A percentile compares a stretch with the other conserved stretches of the same genome.
Conservation (phyloP, 352 stramenopile species). For the Globisporangium splendens region DNA sequence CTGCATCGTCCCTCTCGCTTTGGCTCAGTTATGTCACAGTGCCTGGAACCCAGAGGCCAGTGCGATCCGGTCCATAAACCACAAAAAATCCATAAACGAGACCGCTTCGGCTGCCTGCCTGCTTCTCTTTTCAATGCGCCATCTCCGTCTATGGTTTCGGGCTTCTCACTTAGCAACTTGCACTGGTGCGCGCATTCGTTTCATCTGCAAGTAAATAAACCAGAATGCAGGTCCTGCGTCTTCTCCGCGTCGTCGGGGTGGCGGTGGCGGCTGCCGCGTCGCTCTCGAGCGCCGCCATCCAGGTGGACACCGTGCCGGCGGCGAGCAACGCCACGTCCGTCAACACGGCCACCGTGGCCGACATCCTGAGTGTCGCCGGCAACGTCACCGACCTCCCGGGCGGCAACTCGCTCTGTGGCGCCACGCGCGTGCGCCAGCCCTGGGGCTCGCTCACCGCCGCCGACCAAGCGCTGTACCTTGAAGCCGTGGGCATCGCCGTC, state of each 20-base stretch:
- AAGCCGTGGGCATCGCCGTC: slow-evolving; percentile 39
- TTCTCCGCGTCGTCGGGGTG: slow-evolving; percentile 11
- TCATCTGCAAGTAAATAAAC: not conserved
- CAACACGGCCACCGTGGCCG: slow-evolving; percentile 18
- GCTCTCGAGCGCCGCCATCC: slow-evolving; percentile 2
- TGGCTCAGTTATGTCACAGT: no score
- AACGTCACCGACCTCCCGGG: slow-evolving; percentile 47
- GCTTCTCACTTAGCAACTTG: slow-evolving; percentile 11
- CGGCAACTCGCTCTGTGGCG: slow-evolving; percentile 42
- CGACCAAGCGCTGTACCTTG: slow-evolving; percentile 56
- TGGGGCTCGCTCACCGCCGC: slow-evolving; percentile 37
- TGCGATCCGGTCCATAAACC: not conserved
- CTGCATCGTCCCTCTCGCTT: no score
- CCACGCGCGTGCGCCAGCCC: slow-evolving; percentile 42
- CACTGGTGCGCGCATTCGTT: not conserved
- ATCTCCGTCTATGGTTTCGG: no score
- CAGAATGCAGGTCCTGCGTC: slow-evolving; percentile 14
- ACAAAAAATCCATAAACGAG: slow-evolving; percentile 9
- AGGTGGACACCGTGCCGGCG: not conserved
- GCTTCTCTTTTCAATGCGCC: not conserved
- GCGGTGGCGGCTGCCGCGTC: slow-evolving; percentile 1
- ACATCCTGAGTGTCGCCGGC: slow-evolving; percentile 32
- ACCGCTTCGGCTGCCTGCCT: no score
- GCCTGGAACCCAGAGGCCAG: no score
- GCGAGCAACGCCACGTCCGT: slow-evolving; percentile 9